Evolutionary conservation across 169 alveolate genomes (phyloP), one percentile per base, ranked within the genome.

Genomic region (Plasmodium yoelii): DNA sequence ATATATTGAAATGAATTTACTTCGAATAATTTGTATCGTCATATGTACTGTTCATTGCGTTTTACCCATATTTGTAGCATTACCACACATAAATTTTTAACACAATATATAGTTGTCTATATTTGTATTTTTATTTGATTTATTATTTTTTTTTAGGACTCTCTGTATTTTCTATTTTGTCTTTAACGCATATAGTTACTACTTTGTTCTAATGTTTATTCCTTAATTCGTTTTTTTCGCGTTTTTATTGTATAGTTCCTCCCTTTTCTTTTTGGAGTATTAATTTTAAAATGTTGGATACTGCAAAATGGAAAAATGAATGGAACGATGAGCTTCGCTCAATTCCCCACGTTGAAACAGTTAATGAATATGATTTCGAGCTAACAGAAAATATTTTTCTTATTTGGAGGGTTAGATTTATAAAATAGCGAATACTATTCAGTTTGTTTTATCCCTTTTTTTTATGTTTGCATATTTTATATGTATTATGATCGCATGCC

Each of bases 281-380:
- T 53, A 12, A 46, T 51, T 51, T 42, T 70, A 72, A 28, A 59
- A 86, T 86, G 91, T 39, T 53, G n/a, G 28, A 28, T 28, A 68
- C 42, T 22, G 57, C 53, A 34, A 68, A 42, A 22, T 86, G 91
- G 91, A 47, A 67, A 86, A 46, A 19, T 51, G 91, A 86, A 46
- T 86, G 91, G 91, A 87, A 86, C 87, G 57, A 13, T 6, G 91
- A 86, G 56, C 91, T 86, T 42, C 91, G 91, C 26, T 64, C 46
- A 34, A 34, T 68, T 53, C 91, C 91, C 19, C 73, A 86, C 15
- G 91, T 86, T 8, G 91, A 86, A 56, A 47, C 91, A 18, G 53
- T 86, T 44, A 63, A 86, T 34, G 65, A 60, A 19, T 28, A n/a
- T 10, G 91, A 86, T 72, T 39, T 86, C 22, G 59, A 86, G 46